Conservation (phyloP, 2,329 filamentous ascomycete species). For the Penicillium sp. region DNA sequence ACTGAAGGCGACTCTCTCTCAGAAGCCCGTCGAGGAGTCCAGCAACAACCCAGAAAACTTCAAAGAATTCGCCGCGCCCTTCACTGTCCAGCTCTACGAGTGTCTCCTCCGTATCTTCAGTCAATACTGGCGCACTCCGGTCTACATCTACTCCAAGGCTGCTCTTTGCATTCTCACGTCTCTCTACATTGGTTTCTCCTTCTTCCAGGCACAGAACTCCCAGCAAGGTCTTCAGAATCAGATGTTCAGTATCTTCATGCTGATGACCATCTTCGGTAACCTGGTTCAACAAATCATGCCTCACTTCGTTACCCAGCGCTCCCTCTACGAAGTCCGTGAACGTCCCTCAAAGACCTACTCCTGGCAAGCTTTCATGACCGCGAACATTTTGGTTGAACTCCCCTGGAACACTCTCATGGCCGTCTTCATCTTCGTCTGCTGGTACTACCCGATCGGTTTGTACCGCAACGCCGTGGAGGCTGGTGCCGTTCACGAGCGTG, state of each 20-base stretch:
- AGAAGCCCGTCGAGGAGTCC: slow-evolving; percentile 48
- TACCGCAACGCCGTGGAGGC: slow-evolving; percentile 51
- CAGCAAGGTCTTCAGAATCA: slow-evolving; percentile 86
- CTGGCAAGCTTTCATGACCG: slow-evolving; percentile 73
- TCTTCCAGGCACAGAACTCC: slow-evolving; percentile 75
- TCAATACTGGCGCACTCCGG: slow-evolving; percentile 89
- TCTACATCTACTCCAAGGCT: slow-evolving; percentile 85
- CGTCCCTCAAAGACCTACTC: slow-evolving; percentile 73
- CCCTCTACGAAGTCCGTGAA: slow-evolving; percentile 66
- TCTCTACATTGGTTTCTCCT: slow-evolving; percentile 84
- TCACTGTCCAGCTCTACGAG: slow-evolving; percentile 68
- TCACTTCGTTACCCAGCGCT: slow-evolving; percentile 63
- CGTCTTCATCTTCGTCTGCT: slow-evolving; percentile 67
- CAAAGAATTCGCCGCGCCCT: slow-evolving; percentile 81
- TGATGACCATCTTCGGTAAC: slow-evolving; percentile 77
- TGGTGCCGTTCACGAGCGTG: slow-evolving; percentile 56
- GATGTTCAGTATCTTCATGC: slow-evolving; percentile 88
- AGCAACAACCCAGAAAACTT: slow-evolving; percentile 61
- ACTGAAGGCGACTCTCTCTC: slow-evolving; percentile 51
- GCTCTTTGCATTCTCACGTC: slow-evolving; percentile 69
- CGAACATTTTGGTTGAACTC: slow-evolving; percentile 74
- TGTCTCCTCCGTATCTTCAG: slow-evolving; percentile 79
- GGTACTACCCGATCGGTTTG: slow-evolving; percentile 69
- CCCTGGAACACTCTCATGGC: slow-evolving; percentile 69
- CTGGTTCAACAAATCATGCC: slow-evolving; percentile 62